phyloP scores from a whole-genome alignment of 345 rosid genomes.

The Aegle marmelos region DNA sequence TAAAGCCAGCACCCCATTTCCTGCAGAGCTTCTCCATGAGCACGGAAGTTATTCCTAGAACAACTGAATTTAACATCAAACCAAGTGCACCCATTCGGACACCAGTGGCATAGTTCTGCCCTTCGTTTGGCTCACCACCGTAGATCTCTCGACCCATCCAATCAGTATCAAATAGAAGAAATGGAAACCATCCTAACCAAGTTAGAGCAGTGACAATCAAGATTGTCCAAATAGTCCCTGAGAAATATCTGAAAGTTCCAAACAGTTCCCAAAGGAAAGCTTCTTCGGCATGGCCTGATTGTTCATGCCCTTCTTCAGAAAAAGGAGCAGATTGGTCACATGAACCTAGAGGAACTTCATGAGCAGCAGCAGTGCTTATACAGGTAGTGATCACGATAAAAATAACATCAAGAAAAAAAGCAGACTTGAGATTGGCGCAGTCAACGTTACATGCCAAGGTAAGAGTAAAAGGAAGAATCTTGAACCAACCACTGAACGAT shows the following conservation, averaged over 20 bases:
- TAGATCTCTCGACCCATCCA: conserved; percentile 98
- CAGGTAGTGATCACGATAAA: conserved; percentile 65
- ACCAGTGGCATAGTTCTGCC: conserved; percentile 58
- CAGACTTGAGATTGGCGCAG: conserved; percentile 95
- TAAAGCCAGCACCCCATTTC: conserved; percentile 94
- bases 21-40: conserved; percentile 92
- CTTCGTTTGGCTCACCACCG: conserved; percentile 80
- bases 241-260: conserved; percentile 85
- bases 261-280: conserved; percentile 88
- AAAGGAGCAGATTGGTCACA: conserved; percentile 22
- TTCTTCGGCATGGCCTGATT: conserved; percentile 53
- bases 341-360: conserved; percentile 59
- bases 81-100: conserved; percentile 92
- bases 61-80: conserved; percentile 85
- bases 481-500: conserved; percentile 83
- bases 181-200: conserved; percentile 96
- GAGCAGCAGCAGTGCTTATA: conserved; percentile 63
- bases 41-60: conserved; percentile 89
- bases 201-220: conserved; percentile 78
- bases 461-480: conserved; percentile 70
- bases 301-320: conserved; percentile 45
- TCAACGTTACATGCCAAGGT: conserved; percentile 70
- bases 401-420: conserved; percentile 69
- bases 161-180: conserved; percentile 88
- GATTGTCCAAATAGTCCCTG: conserved; percentile 67